phyloP scores from a whole-genome alignment of 2,329 filamentous ascomycete genomes.

The Dryadomyces sulphureus region DNA sequence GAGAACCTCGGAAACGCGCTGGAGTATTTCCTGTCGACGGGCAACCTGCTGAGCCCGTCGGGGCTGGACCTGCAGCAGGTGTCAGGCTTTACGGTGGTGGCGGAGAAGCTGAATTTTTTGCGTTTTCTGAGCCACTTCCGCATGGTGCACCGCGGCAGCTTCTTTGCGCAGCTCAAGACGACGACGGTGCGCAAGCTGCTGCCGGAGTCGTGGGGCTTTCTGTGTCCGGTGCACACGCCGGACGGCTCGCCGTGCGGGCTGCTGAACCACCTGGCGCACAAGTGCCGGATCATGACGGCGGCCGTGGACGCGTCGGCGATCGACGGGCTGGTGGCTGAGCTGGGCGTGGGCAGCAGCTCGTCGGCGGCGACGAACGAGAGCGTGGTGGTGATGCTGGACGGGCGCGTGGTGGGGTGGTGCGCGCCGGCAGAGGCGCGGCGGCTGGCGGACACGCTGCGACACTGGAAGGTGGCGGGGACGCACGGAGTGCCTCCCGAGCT shows the following conservation, averaged over 20 bases:
- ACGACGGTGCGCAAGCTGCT: constrained; percentile 91
- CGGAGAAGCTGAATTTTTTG: constrained; percentile 97
- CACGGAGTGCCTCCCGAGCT: constrained; percentile 69
- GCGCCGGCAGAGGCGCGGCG: constrained; percentile 66
- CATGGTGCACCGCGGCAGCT: constrained; percentile 97
- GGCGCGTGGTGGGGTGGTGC: constrained; percentile 80
- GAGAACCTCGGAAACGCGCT: constrained; percentile 77
- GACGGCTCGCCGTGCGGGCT: constrained; percentile 92
- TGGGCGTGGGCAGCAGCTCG: constrained; percentile 64
- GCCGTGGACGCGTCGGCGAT: constrained; percentile 60
- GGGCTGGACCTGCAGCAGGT: constrained; percentile 90
- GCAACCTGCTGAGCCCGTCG: constrained; percentile 80
- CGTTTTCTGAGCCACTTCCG: constrained; percentile 98
- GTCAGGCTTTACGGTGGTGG: constrained; percentile 89
- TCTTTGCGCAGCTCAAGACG: constrained; percentile 95
- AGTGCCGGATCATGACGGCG: constrained; percentile 76
- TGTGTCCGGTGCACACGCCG: constrained; percentile 94
- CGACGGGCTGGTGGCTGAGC: constrained; percentile 57
- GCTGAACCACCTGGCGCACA: constrained; percentile 88
- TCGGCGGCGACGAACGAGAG: constrained; percentile 70
- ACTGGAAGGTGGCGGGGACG: constrained; percentile 87
- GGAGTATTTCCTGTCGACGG: constrained; percentile 93
- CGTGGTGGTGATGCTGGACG: constrained; percentile 81
- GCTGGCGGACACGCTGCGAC: constrained; percentile 74
- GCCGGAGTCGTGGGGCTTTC: constrained; percentile 94